A percentile compares a stretch with the other conserved stretches of the same genome.
Evolutionary conservation across 176 grass and related monocot species (phyloP).

Genomic region (Triticum dicoccoides): DNA sequence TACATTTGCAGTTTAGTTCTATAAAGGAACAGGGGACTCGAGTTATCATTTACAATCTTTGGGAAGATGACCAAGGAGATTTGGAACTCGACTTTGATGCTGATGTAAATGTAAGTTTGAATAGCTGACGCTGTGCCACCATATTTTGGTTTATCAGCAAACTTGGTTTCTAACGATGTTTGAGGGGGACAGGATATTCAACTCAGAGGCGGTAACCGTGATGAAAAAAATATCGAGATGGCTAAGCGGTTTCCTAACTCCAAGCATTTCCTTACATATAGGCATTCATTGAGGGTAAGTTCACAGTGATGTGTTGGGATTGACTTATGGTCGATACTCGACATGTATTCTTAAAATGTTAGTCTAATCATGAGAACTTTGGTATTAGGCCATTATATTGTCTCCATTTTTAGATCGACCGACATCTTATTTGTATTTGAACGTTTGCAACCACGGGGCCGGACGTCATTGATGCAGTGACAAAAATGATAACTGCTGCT

Average conservation of each 20-base stretch:
- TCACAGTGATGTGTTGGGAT: conserved; percentile 7
- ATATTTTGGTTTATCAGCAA: conserved; percentile 30
- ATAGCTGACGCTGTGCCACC: background rate
- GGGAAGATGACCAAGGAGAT: conserved; percentile 91
- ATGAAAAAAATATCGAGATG: conserved; percentile 91
- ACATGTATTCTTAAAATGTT: background rate
- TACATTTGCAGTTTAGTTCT: conserved; percentile 67
- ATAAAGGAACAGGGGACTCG: conserved; percentile 84
- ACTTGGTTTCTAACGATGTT: conserved; percentile 35
- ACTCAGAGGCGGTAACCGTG: conserved; percentile 84
- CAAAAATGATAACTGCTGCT: background rate
- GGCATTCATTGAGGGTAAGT: conserved; percentile 86
- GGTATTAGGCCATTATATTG: background rate
- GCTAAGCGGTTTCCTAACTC: conserved; percentile 84
- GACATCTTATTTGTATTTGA: background rate
- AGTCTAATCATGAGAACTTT: background rate
- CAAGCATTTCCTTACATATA: conserved; percentile 82
- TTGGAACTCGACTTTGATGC: conserved; percentile 93
- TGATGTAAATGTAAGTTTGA: conserved; percentile 67
- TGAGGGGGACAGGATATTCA: conserved; percentile 83
- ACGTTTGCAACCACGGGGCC: background rate
- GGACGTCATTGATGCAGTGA: background rate
- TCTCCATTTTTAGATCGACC: background rate
- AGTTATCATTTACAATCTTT: conserved; percentile 96
- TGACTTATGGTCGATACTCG: background rate